Evolutionary conservation across 108 stramenopile genomes (phyloP), one percentile per base, ranked within the genome.

Genomic region (Asterionellopsis glacialis): DNA sequence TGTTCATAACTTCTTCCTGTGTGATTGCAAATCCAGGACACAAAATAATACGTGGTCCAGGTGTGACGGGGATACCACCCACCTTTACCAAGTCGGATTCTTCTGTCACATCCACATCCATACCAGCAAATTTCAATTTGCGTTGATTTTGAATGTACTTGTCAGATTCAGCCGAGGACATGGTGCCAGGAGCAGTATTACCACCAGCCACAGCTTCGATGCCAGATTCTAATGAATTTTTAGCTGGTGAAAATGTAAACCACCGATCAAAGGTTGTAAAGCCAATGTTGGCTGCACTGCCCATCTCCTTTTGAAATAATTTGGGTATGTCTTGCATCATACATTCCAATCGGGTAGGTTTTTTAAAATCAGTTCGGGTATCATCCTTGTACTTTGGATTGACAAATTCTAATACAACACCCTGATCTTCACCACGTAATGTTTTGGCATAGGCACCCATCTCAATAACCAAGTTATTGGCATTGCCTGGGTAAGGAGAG

Each of bases 321-420:
- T 96, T 96, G 0, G 98, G 98, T 73, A 95, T 96, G 68, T 99
- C 98, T 64, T 92, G 90, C 97, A 99, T 99, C 98, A 99, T 99
- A 80, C 97, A 98, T 87, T 99, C 97, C 66, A 99, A 77, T n/a
- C 98, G 70, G 16, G 98, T 97, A 0, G 98, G 97, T 70, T 99
- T 99, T 74, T 99, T 99, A 80, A 99, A 99, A 39, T 79, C 77
- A 1, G 92, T 93, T 60, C 94, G 77, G 2, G 82, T 69, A 15
- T 55, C 82, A 68, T 99, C 97, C 44, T 90, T 91, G 68, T 99
- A 99, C 72, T 99, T 99, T 26, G 98, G 97, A 73, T 99, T 99
- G 24, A 99, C 98, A 76, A 99, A 99, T 76, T 99, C 98, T 22
- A 91, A 82, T 63, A 99, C 93, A 33, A 95, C 90, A 53, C 98